These are phyloP conservation scores for Spatholobus suberectus DNA, from an alignment of 306 rosid genomes.

Conservation along the genomic window DNA sequence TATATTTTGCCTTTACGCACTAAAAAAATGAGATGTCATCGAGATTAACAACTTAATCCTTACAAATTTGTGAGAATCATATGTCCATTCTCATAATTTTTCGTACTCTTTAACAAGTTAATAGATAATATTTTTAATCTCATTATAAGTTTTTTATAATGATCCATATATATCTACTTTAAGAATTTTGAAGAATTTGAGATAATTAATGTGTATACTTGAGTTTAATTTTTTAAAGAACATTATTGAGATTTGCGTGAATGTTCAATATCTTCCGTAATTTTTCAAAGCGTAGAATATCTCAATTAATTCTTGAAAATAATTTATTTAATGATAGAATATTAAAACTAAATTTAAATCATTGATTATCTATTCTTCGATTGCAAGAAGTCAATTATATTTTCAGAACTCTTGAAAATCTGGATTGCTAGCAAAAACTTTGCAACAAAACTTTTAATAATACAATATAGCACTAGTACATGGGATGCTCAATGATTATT, in stretches of 20 bases:
- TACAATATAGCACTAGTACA: neutral
- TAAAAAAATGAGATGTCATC: neutral
- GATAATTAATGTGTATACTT: neutral
- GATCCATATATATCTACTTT: neutral
- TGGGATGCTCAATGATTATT: slow-evolving; percentile 5
- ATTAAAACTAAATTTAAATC: neutral
- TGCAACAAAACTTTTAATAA: neutral
- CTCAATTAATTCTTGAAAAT: neutral
- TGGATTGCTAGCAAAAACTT: neutral
- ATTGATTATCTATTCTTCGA: neutral
- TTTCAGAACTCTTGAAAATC: neutral
- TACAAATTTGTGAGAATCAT: neutral
- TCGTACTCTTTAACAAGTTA: neutral
- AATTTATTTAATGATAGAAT: neutral
- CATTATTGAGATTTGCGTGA: neutral
- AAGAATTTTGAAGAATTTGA: neutral
- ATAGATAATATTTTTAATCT: neutral
- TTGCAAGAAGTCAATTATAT: neutral
- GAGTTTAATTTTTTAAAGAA: neutral
- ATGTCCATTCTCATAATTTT: neutral
- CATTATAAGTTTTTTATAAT: neutral
- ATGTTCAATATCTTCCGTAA: neutral
- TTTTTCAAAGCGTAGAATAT: neutral
- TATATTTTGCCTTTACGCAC: neutral
- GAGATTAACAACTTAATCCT: neutral